These are phyloP conservation scores for Trichoderma virens DNA, from an alignment of 495 filamentous ascomycete genomes.

Conservation along the genomic window DNA sequence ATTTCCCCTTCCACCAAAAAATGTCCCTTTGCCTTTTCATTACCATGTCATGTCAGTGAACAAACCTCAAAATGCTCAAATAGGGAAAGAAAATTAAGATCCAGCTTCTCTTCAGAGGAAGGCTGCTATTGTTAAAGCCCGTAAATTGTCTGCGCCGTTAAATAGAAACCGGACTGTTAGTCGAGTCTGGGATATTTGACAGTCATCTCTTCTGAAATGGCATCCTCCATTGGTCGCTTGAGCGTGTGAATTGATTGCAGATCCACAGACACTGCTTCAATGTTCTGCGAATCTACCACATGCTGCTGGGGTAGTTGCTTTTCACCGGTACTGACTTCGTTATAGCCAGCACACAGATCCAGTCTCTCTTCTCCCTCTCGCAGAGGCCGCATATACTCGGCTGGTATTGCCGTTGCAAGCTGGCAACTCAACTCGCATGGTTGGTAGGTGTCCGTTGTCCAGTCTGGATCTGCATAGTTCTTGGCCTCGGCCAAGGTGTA, in stretches of 20 bases:
- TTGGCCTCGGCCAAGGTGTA: conserved; percentile 44
- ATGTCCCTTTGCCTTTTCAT: no score
- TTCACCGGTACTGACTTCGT: background rate
- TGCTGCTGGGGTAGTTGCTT: background rate
- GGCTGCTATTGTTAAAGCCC: no score
- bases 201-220: background rate
- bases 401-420: background rate
- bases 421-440: conserved; percentile 3
- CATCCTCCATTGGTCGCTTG: background rate
- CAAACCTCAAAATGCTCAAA: no score
- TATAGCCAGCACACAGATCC: background rate
- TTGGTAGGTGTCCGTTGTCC: conserved; percentile 11
- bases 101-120: no score
- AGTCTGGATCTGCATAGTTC: conserved; percentile 31
- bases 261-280: background rate
- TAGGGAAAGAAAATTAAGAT: no score
- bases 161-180: background rate
- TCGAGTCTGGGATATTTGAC: background rate
- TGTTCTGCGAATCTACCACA: background rate
- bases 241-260: background rate
- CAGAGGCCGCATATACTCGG: background rate
- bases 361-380: background rate
- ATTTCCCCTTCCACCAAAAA: no score
- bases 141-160: background rate
- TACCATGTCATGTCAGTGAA: no score